phyloP scores from a whole-genome alignment of 768 basidiomycete species.

The Calocybe gangraenosa region DNA sequence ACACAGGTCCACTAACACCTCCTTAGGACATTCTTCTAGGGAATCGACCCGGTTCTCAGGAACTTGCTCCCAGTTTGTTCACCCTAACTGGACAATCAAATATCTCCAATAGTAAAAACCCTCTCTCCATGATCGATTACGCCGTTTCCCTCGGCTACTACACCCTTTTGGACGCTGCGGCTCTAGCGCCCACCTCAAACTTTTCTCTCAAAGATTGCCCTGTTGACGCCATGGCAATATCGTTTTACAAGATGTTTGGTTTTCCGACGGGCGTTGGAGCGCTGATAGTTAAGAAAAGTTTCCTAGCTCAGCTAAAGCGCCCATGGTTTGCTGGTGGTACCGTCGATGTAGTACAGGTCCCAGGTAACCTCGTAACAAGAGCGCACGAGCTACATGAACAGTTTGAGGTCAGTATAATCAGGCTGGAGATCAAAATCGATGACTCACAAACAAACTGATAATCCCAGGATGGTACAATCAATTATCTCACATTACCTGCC shows the following conservation, averaged over 20 bases:
- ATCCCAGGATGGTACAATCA: constrained; percentile 76
- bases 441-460: not conserved
- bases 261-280: constrained; percentile 85
- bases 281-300: constrained; percentile 67
- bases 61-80: constrained; percentile 55
- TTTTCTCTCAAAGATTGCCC: constrained; percentile 63
- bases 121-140: constrained; percentile 58
- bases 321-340: constrained; percentile 88
- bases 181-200: constrained; percentile 67
- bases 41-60: constrained; percentile 41
- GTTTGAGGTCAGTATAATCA: constrained; percentile 58
- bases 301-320: constrained; percentile 54
- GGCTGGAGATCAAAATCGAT: constrained; percentile 1
- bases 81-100: constrained; percentile 81
- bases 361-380: constrained; percentile 64
- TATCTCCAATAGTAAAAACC: constrained; percentile 70
- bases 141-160: constrained; percentile 68
- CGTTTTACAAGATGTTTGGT: constrained; percentile 90
- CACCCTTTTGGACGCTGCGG: constrained; percentile 79
- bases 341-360: constrained; percentile 80
- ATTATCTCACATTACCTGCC: constrained; percentile 74
- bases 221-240: constrained; percentile 79
- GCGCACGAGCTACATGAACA: constrained; percentile 59
- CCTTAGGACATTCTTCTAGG: constrained; percentile 49
- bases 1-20: constrained; percentile 7